Conservation (phyloP, 2,329 filamentous ascomycete genomes). For the Myriosclerotinia scirpicola region DNA sequence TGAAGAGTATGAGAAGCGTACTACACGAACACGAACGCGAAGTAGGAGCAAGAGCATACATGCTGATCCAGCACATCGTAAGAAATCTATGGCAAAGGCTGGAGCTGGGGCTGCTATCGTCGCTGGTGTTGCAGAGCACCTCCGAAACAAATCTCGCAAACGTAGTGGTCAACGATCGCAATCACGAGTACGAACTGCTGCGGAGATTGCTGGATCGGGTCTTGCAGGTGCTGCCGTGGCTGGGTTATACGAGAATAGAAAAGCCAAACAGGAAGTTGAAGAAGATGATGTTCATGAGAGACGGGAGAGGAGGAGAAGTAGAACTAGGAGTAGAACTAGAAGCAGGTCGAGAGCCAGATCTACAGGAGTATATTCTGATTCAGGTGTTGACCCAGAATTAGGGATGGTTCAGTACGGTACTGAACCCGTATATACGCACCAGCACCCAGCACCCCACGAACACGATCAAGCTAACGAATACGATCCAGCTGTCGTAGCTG, state of each 20-base stretch:
- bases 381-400: conserved; percentile 61
- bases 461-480: conserved; percentile 27
- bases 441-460: conserved; percentile 37
- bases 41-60: conserved; percentile 50
- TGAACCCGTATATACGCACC: conserved; percentile 52
- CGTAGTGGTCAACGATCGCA: conserved; percentile 45
- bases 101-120: conserved; percentile 56
- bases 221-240: conserved; percentile 60
- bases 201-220: conserved; percentile 60
- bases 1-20: conserved; percentile 38
- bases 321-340: conserved; percentile 38
- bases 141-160: conserved; percentile 54
- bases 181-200: conserved; percentile 50
- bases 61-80: conserved; percentile 50
- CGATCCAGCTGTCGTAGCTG: conserved; percentile 34
- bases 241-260: conserved; percentile 60
- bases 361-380: conserved; percentile 49
- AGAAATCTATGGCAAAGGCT: conserved; percentile 39
- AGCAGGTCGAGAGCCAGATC: conserved; percentile 52
- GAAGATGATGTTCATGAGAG: conserved; percentile 37
- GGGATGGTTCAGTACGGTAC: conserved; percentile 67
- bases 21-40: conserved; percentile 35
- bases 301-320: conserved; percentile 34
- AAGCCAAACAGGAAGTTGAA: conserved; percentile 58
- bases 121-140: conserved; percentile 58